Evolutionary conservation across 208 protist species (phyloP).

Genomic region (Vickermania spadyakhi): DNA sequence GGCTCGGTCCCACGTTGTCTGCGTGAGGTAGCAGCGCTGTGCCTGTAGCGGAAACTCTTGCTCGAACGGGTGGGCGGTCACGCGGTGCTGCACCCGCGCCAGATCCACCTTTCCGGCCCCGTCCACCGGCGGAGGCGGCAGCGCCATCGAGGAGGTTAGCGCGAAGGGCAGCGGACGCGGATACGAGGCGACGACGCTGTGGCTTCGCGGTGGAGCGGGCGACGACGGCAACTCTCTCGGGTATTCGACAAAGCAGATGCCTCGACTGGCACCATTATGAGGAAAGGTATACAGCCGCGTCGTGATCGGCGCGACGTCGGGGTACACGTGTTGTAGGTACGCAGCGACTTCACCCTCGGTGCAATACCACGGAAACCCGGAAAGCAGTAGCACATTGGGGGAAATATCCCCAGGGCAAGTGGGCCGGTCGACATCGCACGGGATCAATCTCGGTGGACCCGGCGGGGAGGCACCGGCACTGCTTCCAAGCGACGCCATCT

Average conservation of each 20-base stretch:
- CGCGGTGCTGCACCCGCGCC: constrained; percentile 23
- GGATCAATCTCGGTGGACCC: not conserved
- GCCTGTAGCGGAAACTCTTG: constrained; percentile 20
- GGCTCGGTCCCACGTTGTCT: constrained; percentile 49
- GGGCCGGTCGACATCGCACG: not conserved
- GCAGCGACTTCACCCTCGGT: constrained; percentile 34
- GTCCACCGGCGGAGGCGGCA: not conserved
- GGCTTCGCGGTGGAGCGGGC: not conserved
- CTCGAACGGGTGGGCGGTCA: constrained; percentile 45
- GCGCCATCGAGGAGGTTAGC: not conserved
- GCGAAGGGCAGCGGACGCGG: not conserved
- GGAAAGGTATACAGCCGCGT: constrained; percentile 70
- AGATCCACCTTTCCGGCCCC: constrained; percentile 11
- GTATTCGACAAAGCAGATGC: constrained; percentile 80
- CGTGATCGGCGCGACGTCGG: constrained; percentile 25
- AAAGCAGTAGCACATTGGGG: constrained; percentile 55
- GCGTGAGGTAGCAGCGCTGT: constrained; percentile 41
- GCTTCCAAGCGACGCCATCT: too few species aligned
- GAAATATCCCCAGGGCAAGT: constrained; percentile 6
- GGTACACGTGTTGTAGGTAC: constrained; percentile 44
- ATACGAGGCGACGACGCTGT: not conserved
- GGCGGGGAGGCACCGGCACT: not conserved
- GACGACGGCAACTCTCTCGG: not conserved
- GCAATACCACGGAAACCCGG: constrained; percentile 71
- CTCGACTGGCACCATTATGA: constrained; percentile 61